A percentile compares a stretch with the other conserved stretches of the same genome.
Conservation (phyloP, 768 basidiomycete species). For the Mycena metata region DNA sequence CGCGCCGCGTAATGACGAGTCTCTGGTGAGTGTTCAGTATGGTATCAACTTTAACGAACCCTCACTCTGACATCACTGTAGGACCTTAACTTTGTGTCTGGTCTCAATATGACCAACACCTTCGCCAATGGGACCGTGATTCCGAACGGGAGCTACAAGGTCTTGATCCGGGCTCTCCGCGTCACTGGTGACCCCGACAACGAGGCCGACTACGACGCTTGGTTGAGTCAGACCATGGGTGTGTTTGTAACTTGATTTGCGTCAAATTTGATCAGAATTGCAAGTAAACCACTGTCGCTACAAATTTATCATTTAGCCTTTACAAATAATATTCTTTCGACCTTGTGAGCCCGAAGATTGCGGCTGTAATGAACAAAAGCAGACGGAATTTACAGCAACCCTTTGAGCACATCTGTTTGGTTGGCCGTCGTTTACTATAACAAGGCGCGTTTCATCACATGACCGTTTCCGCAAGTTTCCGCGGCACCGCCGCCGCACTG, state of each 20-base stretch:
- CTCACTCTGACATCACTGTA: conserved; percentile 46
- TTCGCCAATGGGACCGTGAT: conserved; percentile 62
- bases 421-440: no score
- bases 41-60: conserved; percentile 4
- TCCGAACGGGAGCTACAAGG: conserved; percentile 56
- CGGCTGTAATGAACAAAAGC: no score
- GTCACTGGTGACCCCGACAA: conserved; percentile 59
- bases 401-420: no score
- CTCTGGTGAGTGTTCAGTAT: not conserved
- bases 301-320: no score
- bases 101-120: conserved; percentile 40
- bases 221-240: conserved; percentile 59
- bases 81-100: conserved; percentile 22
- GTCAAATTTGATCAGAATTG: no score
- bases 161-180: conserved; percentile 55
- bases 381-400: no score
- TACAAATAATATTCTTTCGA: no score
- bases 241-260: conserved; percentile 10
- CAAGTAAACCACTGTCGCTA: no score
- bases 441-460: no score
- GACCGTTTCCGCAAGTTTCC: no score
- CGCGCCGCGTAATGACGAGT: conserved; percentile 26
- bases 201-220: conserved; percentile 62
- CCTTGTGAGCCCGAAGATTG: no score
- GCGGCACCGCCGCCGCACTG: no score